Evolutionary conservation across 306 rosid species (phyloP), one percentile per base, ranked within the genome.

Genomic region (Corylus americana): DNA sequence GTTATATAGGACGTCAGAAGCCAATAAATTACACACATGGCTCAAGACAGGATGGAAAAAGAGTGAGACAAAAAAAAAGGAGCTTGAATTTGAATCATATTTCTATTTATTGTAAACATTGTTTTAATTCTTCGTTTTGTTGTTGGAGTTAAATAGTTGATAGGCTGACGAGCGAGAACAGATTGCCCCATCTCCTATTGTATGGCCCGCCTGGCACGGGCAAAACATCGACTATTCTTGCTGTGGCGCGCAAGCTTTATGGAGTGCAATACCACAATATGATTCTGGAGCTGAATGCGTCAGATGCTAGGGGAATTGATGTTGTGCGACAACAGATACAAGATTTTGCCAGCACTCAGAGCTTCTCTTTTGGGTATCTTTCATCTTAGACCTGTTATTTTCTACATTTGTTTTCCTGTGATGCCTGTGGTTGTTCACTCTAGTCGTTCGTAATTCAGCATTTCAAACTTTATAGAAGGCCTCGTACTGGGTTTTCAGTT

Each of bases 171-270:
- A 80, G 91, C 3, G 96, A 93, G 92, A 91, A 93, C 82, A 88
- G 96, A 86, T 83, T 96, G 86, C 98, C 99, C 0, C 99, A 93
- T 83, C 97, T 96, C 61, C 82, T 96, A 18, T 73, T 96, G 85
- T 96, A 96, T 39, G 99, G 99, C 2, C 99, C 99, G 44, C 98
- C 98, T 29, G 98, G 98, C 29, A 96, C 99, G 0, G 98, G 99
- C 14, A 96, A 96, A 83, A 96, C 99, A 8, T 96, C 99, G 5
- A 93, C 98, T 11, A 89, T 93, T 85, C 98, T 96, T 2, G 98
- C 96, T 0, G 94, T 96, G 63, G 98, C 99, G 3, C 91, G 98
- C 49, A 90, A 93, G 84, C 90, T 96, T 7, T 91, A 96, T 78
- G 99, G 99, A n/a, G 67, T 84, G 0, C 91, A 86, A 31, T 91